These are phyloP conservation scores for Calonectria henricotiae DNA, from an alignment of 2,329 filamentous ascomycete species.

Conservation along the genomic window DNA sequence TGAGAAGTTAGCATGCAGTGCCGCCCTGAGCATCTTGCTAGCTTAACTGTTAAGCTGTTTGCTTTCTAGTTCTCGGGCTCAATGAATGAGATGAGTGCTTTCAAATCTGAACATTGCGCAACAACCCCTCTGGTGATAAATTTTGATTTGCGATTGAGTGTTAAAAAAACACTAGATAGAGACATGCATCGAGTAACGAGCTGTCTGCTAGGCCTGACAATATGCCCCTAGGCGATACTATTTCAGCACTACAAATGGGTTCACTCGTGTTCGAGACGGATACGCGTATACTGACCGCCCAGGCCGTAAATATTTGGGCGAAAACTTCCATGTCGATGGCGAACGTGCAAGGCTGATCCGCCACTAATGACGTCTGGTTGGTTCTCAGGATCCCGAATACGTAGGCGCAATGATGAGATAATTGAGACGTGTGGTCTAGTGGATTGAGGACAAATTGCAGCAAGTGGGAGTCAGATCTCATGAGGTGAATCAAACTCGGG, in stretches of 20 bases:
- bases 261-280: background rate
- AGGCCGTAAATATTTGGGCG: background rate
- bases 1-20: slow-evolving; percentile 21
- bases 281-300: slow-evolving; percentile 16
- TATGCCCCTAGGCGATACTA: too few species aligned
- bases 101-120: background rate
- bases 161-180: too few species aligned
- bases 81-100: background rate
- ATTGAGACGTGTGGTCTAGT: background rate
- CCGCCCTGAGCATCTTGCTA: slow-evolving; percentile 20
- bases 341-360: background rate
- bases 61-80: background rate
- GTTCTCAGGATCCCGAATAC: slow-evolving; percentile 15
- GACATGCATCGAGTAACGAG: too few species aligned
- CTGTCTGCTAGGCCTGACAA: background rate
- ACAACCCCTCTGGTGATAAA: too few species aligned
- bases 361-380: background rate
- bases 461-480: background rate
- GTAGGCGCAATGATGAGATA: background rate
- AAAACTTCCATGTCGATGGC: background rate
- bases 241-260: background rate
- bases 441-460: background rate
- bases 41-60: slow-evolving; percentile 12
- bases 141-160: background rate
- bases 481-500: background rate